A percentile compares a stretch with the other conserved stretches of the same genome.
Conservation (phyloP, 306 rosid species). For the Fragaria nilgerrensis region DNA sequence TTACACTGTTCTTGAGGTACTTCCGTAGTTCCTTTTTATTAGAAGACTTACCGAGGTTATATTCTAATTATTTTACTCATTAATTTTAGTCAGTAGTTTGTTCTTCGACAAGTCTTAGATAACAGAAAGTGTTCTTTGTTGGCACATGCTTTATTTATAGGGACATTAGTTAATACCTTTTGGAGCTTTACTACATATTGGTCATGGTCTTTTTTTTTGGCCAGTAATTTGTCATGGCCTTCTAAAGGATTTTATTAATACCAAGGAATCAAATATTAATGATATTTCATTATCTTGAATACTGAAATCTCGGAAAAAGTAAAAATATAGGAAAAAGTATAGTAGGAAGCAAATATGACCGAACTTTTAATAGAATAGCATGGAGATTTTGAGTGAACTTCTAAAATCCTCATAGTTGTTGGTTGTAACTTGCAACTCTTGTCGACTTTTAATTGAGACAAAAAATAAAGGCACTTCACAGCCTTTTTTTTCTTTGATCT, state of each 20-base stretch:
- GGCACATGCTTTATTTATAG: not conserved
- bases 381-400: not conserved
- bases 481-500: not conserved
- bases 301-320: not conserved
- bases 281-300: not conserved
- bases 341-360: not conserved
- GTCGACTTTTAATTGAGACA: not conserved
- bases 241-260: not conserved
- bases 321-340: not conserved
- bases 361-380: not conserved
- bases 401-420: not conserved
- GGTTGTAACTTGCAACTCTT: not conserved
- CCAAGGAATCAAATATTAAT: not conserved
- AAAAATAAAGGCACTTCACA: not conserved
- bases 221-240: too few species aligned
- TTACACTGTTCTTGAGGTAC: constrained; percentile 94
- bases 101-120: constrained; percentile 23
- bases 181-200: not conserved
- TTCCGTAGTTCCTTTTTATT: not conserved
- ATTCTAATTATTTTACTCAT: not conserved
- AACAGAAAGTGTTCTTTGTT: not conserved
- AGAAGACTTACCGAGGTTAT: constrained; percentile 22
- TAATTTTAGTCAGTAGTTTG: constrained; percentile 33
- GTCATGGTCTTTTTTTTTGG: not conserved
- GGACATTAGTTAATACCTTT: too few species aligned